Base-by-base conservation (phyloP, 768 basidiomycete species). In the Pilatotrama ljubarskyi region DNA sequence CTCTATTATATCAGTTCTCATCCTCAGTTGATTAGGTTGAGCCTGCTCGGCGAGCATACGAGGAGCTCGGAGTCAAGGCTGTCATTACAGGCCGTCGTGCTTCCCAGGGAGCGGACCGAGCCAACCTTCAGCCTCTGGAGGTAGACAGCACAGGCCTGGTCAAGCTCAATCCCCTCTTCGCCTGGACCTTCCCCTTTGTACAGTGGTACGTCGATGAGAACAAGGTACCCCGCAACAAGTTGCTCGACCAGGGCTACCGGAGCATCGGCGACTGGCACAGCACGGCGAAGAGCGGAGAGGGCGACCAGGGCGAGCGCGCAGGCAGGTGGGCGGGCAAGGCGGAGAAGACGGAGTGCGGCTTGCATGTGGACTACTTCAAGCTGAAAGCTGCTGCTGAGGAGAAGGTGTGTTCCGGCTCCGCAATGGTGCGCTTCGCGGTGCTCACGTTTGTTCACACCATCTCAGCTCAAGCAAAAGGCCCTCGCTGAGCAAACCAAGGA, bases 181-280 rank as follows among this genome's bases (percentile, higher is more conserved):
- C 84, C 17, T 99, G 97, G 97, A 83, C 82, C 20, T 96, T 97
- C 74, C 72, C 77, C 8, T 74, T 91, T 40, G 91, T 98, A 17
- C 88, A 97, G 62, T 87, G 84, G 72, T 95, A 98, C 72, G 81
- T 96, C 62, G 84, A 84, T 42, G 79, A 83, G 60, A 84, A 98
- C 74, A 75, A 84, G 44, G 95, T 98, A 0, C 95, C 95, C 2
- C 84, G 85, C 61, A 98, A 99, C 77, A 84, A 82, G 61, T 80
- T 99, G 5, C 82, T 99, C 40, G 85, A 85, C 60, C 85, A 93
- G 70, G 97, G 97, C 3, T 99, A 98, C 78, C 89, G 87, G 67
- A 94, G 92, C 69, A 86, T 99, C 63, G 97, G 97, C 3, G 97
- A 99, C 74, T 96, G 95, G 91, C 97, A 99, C 75, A 95, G 93